Evolutionary conservation across 2,329 filamentous ascomycete genomes (phyloP), one percentile per base, ranked within the genome.

Genomic region (Balansia obtecta): DNA sequence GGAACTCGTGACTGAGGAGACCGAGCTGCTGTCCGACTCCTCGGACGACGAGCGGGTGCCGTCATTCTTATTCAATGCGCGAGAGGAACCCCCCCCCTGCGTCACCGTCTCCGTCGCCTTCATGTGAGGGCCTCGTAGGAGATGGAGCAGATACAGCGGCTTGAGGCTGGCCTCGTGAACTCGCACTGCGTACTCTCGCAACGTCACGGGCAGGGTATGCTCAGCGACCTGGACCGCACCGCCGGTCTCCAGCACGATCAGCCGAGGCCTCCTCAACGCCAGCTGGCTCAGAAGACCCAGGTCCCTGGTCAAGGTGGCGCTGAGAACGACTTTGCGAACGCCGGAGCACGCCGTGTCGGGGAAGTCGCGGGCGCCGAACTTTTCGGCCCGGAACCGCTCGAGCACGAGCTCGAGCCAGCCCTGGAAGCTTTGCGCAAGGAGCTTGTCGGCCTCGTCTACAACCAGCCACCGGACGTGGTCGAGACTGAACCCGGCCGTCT

Each of bases 391-490:
- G 54, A 87, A 72, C 43, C 71, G 70, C 15, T 82, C 77, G 61
- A 88, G 83, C 7, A 93, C 79, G 0, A 83, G 70, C 40, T 82
- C 79, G 3, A 94, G 73, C 90, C 90, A 96, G 60, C 91, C 86
- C 63, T 96, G 90, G 65, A 93, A 96, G 60, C 86, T 90, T 64
- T 97, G 88, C 42, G 90, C 85, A 6, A 97, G 76, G 12, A 97
- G 72, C 62, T 93, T 88, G 65, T 97, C 91, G 11, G 91, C 93
- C 68, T 97, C 91, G 60, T 97, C 91, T 44, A 96, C 85, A 2
- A 96, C 80, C 0, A 97, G 73, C 89, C 90, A 97, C 53, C 86
- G 80, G 4, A 96, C 73, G 61, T 86, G 76, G 51, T 85, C 79
- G 20, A 97, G 72, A 0, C 75, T 79, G 63, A 97, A 96, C 0